Percentiles rank a stretch among this genome's conserved stretches.
Conservation (phyloP, 208 protist species). For the Tritrichomonas foetus region DNA sequence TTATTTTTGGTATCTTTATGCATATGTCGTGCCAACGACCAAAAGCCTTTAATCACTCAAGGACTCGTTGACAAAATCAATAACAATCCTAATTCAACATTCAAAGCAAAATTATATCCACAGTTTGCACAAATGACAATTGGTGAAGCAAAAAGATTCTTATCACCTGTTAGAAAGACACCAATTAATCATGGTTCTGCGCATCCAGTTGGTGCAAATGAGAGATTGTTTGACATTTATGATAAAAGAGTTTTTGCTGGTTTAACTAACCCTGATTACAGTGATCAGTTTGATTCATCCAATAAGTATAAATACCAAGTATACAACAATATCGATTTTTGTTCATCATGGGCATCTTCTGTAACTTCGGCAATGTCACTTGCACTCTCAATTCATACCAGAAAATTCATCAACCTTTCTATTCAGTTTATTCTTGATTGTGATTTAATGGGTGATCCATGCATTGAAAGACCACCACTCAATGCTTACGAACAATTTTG, state of each 20-base stretch:
- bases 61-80: not conserved
- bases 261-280: not conserved
- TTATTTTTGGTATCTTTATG: not conserved
- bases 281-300: no score
- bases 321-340: not conserved
- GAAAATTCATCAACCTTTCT: not conserved
- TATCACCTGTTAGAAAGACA: not conserved
- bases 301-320: not conserved
- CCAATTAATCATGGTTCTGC: not conserved
- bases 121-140: not conserved
- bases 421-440: not conserved
- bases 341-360: not conserved
- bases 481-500: not conserved
- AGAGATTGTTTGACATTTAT: not conserved
- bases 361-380: constrained; percentile 2
- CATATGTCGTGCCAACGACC: not conserved
- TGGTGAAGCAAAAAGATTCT: not conserved
- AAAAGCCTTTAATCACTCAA: not conserved
- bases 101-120: not conserved
- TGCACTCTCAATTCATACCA: not conserved
- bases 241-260: not conserved
- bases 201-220: not conserved
- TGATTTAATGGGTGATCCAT: not conserved
- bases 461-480: not conserved
- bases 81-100: not conserved